Conservation (phyloP, 2,329 filamentous ascomycete genomes). For the Talaromyces sp. region DNA sequence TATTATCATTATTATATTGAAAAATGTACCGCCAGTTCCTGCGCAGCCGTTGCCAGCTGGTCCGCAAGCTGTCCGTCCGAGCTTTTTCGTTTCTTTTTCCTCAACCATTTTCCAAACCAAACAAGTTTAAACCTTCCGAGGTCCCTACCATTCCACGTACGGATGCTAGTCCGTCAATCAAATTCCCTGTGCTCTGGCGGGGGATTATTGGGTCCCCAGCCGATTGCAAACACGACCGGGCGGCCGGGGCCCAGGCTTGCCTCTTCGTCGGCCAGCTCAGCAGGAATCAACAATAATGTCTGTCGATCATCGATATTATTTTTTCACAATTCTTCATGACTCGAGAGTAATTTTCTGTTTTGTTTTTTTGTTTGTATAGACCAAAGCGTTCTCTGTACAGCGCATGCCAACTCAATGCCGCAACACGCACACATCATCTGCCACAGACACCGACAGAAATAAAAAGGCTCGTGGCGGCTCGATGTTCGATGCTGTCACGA, state of each 20-base stretch:
- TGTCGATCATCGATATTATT: neutral
- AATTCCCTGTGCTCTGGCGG: too few relatives aligned
- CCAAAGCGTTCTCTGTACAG: too few relatives aligned
- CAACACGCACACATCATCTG: neutral
- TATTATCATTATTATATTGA: too few relatives aligned
- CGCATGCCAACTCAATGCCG: neutral
- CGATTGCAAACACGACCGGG: neutral
- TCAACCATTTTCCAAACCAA: neutral
- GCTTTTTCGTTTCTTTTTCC: neutral
- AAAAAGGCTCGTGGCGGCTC: conserved; percentile 1
- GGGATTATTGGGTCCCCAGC: neutral
- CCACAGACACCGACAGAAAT: neutral
- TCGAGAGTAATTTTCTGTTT: too few relatives aligned
- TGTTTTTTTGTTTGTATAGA: too few relatives aligned
- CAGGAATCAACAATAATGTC: neutral
- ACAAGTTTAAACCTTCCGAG: neutral
- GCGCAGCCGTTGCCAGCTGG: neutral
- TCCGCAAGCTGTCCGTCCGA: too few relatives aligned
- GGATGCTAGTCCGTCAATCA: too few relatives aligned
- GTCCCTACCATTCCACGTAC: too few relatives aligned
- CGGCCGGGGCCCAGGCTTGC: neutral
- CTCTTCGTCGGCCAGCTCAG: neutral
- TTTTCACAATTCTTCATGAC: neutral
- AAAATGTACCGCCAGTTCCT: neutral
- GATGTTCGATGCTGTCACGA: conserved; percentile 10